Percentiles rank a stretch among this genome's conserved stretches.
These are phyloP conservation scores for Mycosphaerella sp. DNA, from an alignment of 2,329 filamentous ascomycete genomes.

Conservation along the genomic window DNA sequence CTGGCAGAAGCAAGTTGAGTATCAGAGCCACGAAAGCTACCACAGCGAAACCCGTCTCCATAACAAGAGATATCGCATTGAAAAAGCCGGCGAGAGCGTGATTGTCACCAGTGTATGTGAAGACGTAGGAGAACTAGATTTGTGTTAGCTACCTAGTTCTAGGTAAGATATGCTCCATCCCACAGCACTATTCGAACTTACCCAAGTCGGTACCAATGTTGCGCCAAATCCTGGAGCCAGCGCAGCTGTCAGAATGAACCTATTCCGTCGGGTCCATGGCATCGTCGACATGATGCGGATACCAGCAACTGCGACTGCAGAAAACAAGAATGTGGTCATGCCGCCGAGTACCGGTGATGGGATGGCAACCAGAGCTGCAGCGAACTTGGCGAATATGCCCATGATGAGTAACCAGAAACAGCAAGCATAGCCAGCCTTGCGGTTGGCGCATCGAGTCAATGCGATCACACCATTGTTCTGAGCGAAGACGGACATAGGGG, in stretches of 20 bases:
- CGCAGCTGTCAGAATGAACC: constrained; percentile 73
- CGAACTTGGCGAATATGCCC: constrained; percentile 79
- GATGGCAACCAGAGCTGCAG: constrained; percentile 70
- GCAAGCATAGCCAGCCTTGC: constrained; percentile 71
- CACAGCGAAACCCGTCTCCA: constrained; percentile 61
- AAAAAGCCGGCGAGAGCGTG: constrained; percentile 64
- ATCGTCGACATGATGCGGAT: constrained; percentile 68
- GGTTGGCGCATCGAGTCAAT: constrained; percentile 72
- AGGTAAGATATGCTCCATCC: background rate
- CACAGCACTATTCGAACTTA: background rate
- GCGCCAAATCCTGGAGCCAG: constrained; percentile 63
- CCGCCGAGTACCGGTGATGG: constrained; percentile 49
- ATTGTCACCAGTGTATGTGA: constrained; percentile 66
- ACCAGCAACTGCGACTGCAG: constrained; percentile 68
- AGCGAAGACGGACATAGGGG: constrained; percentile 72
- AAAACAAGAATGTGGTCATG: constrained; percentile 70
- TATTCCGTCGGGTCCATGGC: constrained; percentile 69
- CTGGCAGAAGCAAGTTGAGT: constrained; percentile 65
- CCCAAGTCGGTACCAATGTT: constrained; percentile 40
- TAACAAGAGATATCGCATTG: constrained; percentile 53
- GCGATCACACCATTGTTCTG: constrained; percentile 84
- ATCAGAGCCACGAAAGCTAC: constrained; percentile 66
- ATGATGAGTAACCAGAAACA: constrained; percentile 72
- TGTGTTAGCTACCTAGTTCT: background rate
- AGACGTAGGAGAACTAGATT: constrained; percentile 48